phyloP scores from a whole-genome alignment of 148 eudicot genomes.

The Bassia scoparia region DNA sequence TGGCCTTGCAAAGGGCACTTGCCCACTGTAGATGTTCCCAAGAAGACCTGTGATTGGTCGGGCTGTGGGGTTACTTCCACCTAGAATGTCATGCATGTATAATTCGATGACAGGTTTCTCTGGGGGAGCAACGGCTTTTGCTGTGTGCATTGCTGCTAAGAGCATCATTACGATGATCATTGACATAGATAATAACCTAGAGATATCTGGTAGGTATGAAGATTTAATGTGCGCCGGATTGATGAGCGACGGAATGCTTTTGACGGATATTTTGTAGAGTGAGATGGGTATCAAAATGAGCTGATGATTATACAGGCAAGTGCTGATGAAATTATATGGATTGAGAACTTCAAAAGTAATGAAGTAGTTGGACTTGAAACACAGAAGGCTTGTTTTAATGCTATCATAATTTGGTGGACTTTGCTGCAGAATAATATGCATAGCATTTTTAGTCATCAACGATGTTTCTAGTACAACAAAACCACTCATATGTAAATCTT shows the following conservation, averaged over 20 bases:
- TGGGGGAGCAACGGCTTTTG: constrained; percentile 28
- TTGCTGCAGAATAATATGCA: not conserved
- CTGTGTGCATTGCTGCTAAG: constrained; percentile 32
- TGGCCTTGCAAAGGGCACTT: constrained; percentile 90
- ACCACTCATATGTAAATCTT: constrained; percentile 5
- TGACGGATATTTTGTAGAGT: constrained; percentile 14
- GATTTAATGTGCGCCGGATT: not conserved
- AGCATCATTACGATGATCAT: constrained; percentile 34
- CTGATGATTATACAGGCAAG: constrained; percentile 29
- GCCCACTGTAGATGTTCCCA: constrained; percentile 93
- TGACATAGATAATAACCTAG: constrained; percentile 30
- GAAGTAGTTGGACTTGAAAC: constrained; percentile 39
- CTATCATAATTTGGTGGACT: not conserved
- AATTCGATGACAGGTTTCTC: constrained; percentile 52
- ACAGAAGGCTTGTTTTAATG: not conserved
- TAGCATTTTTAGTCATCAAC: not conserved
- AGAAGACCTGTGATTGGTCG: constrained; percentile 86
- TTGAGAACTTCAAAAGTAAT: constrained; percentile 22
- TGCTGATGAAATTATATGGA: constrained; percentile 29
- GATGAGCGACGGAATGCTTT: not conserved
- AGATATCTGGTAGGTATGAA: constrained; percentile 9
- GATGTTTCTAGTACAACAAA: constrained; percentile 27
- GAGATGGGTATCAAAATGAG: not conserved
- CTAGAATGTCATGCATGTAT: constrained; percentile 91
- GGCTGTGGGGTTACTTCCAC: constrained; percentile 87